phyloP scores from a whole-genome alignment of 306 rosid species.

The Fragaria vesca region DNA sequence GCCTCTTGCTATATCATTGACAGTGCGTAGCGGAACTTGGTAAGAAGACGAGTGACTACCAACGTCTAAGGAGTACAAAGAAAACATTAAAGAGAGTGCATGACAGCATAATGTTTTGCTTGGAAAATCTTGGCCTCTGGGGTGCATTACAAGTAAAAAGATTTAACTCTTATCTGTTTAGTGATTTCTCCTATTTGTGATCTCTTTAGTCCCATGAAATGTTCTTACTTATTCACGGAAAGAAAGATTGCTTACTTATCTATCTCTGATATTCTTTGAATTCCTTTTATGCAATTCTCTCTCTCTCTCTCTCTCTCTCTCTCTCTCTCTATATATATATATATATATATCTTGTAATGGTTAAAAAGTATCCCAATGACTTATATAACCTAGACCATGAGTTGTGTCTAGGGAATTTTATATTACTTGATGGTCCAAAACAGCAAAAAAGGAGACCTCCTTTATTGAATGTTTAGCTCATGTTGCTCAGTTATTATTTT shows the following conservation, averaged over 20 bases:
- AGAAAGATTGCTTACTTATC: not conserved
- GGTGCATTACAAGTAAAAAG: conserved; percentile 82
- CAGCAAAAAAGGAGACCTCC: not conserved
- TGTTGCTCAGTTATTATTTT: conserved; percentile 11
- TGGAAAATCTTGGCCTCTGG: conserved; percentile 75
- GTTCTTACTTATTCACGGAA: not conserved
- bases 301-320: not conserved
- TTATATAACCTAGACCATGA: too few species aligned
- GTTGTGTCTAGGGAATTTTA: not conserved
- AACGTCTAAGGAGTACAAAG: conserved; percentile 55
- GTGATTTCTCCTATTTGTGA: conserved; percentile 18
- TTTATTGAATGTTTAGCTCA: not conserved
- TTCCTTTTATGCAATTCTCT: not conserved
- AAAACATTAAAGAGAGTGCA: conserved; percentile 65
- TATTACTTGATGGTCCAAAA: not conserved
- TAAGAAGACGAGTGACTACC: conserved; percentile 42
- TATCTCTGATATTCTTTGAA: not conserved
- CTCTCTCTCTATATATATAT: too few species aligned
- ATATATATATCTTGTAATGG: too few species aligned
- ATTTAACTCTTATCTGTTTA: conserved; percentile 17
- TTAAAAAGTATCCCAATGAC: too few species aligned
- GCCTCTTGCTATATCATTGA: conserved; percentile 28
- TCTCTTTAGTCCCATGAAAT: not conserved
- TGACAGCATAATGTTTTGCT: conserved; percentile 65
- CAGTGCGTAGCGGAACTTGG: conserved; percentile 64